These are phyloP conservation scores for Stemphylium beticola DNA, from an alignment of 2,329 filamentous ascomycete genomes.

Conservation along the genomic window DNA sequence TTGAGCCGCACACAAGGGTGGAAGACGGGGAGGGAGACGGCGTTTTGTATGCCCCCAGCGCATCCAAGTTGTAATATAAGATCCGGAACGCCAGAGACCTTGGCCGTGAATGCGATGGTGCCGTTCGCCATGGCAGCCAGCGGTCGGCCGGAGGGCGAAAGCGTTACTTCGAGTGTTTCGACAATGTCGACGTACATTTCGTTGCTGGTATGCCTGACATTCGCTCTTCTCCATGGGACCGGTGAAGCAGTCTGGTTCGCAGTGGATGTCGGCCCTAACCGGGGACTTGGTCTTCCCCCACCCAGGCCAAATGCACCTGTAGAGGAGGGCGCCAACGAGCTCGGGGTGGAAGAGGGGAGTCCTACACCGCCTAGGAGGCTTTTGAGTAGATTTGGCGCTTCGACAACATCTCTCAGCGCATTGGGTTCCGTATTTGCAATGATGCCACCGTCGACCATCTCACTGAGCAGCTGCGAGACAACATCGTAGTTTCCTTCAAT, in stretches of 20 bases:
- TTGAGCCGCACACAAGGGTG: conserved; percentile 92
- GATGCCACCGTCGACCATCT: conserved; percentile 96
- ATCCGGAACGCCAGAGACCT: conserved; percentile 93
- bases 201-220: conserved; percentile 94
- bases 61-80: conserved; percentile 81
- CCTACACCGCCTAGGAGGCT: conserved; percentile 88
- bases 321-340: conserved; percentile 33
- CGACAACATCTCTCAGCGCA: conserved; percentile 86
- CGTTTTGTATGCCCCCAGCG: conserved; percentile 70
- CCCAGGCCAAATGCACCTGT: conserved; percentile 8
- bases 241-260: conserved; percentile 51
- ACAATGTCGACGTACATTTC: conserved; percentile 96
- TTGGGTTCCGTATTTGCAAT: conserved; percentile 92
- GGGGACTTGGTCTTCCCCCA: conserved; percentile 29
- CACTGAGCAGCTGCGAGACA: conserved; percentile 86
- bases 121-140: conserved; percentile 88
- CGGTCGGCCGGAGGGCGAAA: conserved; percentile 88
- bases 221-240: conserved; percentile 88
- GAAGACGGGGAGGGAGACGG: conserved; percentile 89
- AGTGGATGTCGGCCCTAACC: conserved; percentile 29
- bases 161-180: conserved; percentile 83
- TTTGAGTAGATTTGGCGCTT: conserved; percentile 88
- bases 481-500: conserved; percentile 93
- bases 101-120: conserved; percentile 91
- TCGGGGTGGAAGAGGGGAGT: conserved; percentile 63